Evolutionary conservation across 257 asterid species (phyloP).

Genomic region (Plantago elongata): DNA sequence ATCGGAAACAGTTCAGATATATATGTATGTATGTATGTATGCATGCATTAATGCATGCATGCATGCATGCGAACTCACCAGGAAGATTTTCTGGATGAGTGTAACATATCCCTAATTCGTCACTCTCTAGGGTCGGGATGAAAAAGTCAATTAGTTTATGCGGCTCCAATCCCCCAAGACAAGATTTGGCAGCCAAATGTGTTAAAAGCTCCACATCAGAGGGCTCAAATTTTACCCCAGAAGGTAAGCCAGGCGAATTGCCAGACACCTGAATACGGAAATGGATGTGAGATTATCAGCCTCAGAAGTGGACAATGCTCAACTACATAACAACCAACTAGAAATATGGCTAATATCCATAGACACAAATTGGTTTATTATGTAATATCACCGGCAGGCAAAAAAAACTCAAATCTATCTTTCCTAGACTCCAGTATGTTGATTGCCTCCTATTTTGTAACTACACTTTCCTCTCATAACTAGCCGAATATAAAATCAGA

Average conservation of each 20-base stretch:
- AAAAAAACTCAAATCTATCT: too few species aligned
- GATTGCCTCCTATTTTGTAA: neutral
- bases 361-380: neutral
- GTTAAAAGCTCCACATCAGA: slow-evolving; percentile 73
- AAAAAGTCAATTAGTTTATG: slow-evolving; percentile 70
- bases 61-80: slow-evolving; percentile 42
- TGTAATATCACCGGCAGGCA: too few species aligned
- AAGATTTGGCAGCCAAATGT: slow-evolving; percentile 80
- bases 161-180: slow-evolving; percentile 41
- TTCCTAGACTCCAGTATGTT: neutral
- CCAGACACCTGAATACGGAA: slow-evolving; percentile 40
- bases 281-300: neutral
- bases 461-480: neutral
- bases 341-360: neutral
- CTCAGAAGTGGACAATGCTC: slow-evolving; percentile 1
- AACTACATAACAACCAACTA: neutral
- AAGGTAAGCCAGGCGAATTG: slow-evolving; percentile 84
- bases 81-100: slow-evolving; percentile 98
- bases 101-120: slow-evolving; percentile 66
- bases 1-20: neutral
- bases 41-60: too few species aligned
- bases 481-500: neutral
- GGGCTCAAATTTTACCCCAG: slow-evolving; percentile 86
- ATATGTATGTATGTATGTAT: too few species aligned
- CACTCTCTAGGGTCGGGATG: slow-evolving; percentile 69